Base-by-base conservation (phyloP, 1,284 basidiomycete species). In the Mycocalia duriaeana region DNA sequence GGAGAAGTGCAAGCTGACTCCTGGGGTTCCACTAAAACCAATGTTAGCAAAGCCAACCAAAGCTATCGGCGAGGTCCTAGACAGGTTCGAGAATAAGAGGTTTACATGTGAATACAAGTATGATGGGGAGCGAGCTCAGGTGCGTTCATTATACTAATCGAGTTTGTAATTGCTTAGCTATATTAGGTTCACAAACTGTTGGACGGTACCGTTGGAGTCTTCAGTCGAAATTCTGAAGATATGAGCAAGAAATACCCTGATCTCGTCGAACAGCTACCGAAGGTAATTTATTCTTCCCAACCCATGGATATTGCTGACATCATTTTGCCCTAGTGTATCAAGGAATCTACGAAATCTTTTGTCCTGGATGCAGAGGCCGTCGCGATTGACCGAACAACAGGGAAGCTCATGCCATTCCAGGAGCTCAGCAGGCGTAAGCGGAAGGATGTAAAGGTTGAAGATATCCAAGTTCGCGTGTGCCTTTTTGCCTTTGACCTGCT, bases 41-140 rank as follows among this genome's bases (percentile, higher is more conserved):
- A 99, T 99, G 96, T 75, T 99, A 45, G 96, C 96, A n/a, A 99
- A 98, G 68, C 96, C 96, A 3, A 99, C 96, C 0, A 99, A 99
- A 66, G 95, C 95, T 0, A 98, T 99, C 56, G 86, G 89, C n/a
- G 96, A 99, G 67, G 95, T 99, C 5, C 79, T 99, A 18, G 95
- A 99, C 68, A 77, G 94, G 42, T 99, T 99, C 60, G 96, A 99
- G 66, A 86, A 85, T 59, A 94, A 94, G 66, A 81, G 80, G 41
- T 99, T 99, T 65, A 98, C 96, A 4, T 99, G 95, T 70, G 96
- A 99, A 71, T 99, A 98, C 72, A 99, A 99, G 68, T 99, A 99
- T 60, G 96, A 99, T 57, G 96, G 96, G 7, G 96, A 99, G 67
- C 85, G 96, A 45, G 96, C 96, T 11, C 94, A 97, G 73, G 87